These are phyloP conservation scores for Aspergillus diversus DNA, from an alignment of 495 filamentous ascomycete genomes.

Conservation along the genomic window DNA sequence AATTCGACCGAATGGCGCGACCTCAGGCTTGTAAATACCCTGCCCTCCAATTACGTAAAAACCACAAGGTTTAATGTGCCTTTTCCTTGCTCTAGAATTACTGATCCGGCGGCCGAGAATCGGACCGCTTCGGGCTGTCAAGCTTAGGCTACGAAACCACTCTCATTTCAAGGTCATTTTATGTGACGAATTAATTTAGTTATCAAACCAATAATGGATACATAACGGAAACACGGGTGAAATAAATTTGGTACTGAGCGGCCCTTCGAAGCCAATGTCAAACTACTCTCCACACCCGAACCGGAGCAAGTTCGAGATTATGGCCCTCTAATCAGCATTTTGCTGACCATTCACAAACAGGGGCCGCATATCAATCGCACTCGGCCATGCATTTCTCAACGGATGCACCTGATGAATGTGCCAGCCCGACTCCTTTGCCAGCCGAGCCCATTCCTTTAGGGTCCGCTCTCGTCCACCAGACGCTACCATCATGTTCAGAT, in stretches of 20 bases:
- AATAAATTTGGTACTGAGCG: neutral
- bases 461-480: constrained; percentile 8
- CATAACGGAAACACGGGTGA: neutral
- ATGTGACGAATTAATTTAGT: constrained; percentile 3
- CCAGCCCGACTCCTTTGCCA: constrained; percentile 13
- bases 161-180: neutral
- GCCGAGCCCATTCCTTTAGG: neutral
- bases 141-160: neutral
- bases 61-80: neutral
- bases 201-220: neutral
- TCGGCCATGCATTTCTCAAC: constrained; percentile 1
- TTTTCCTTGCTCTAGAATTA: neutral
- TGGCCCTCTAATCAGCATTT: neutral
- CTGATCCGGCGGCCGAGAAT: neutral
- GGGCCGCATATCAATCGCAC: constrained; percentile 8
- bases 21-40: neutral
- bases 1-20: neutral
- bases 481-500: constrained; percentile 10
- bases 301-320: neutral
- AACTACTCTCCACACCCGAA: neutral
- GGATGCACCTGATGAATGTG: neutral
- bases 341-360: constrained; percentile 1
- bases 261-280: neutral
- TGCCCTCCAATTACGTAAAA: neutral
- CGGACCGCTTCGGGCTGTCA: neutral